These are phyloP conservation scores for Wallacemonas sp. DNA, from an alignment of 208 protist genomes.

Conservation along the genomic window DNA sequence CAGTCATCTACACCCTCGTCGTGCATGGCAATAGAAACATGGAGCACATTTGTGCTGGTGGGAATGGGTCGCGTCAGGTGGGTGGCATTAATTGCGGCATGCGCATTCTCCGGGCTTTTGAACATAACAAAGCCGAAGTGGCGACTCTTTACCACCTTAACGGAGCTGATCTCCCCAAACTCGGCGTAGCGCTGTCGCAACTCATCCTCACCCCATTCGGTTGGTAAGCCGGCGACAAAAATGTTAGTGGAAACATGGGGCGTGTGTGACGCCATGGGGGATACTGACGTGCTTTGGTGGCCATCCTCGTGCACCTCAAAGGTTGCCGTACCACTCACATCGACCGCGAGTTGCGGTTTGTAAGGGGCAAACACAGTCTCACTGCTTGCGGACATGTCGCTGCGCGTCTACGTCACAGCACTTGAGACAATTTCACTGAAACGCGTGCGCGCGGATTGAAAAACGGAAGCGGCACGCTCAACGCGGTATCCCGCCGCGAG, in stretches of 20 bases:
- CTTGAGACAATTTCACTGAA: no score
- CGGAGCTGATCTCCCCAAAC: conserved; percentile 86
- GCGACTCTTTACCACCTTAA: conserved; percentile 71
- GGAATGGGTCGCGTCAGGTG: conserved; percentile 69
- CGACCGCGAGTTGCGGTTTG: conserved; percentile 70
- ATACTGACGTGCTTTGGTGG: conserved; percentile 18
- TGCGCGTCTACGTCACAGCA: not conserved
- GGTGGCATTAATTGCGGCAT: conserved; percentile 83
- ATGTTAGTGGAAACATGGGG: conserved; percentile 90
- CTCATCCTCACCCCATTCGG: conserved; percentile 74
- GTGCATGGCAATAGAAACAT: conserved; percentile 91
- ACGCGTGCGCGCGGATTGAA: no score
- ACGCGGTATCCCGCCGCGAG: no score
- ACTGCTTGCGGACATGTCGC: not conserved
- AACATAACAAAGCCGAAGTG: conserved; percentile 93
- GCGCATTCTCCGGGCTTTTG: conserved; percentile 69
- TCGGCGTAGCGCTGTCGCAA: conserved; percentile 66
- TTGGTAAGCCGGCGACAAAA: conserved; percentile 83
- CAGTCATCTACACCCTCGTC: conserved; percentile 88
- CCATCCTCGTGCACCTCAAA: conserved; percentile 16
- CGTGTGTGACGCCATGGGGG: conserved; percentile 46
- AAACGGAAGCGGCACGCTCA: no score
- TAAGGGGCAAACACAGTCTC: conserved; percentile 29
- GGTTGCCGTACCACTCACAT: conserved; percentile 34
- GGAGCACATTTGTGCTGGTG: conserved; percentile 55